Evolutionary conservation across 371 early-diverging fungal species (phyloP).

Genomic region (Mortierella sp.): DNA sequence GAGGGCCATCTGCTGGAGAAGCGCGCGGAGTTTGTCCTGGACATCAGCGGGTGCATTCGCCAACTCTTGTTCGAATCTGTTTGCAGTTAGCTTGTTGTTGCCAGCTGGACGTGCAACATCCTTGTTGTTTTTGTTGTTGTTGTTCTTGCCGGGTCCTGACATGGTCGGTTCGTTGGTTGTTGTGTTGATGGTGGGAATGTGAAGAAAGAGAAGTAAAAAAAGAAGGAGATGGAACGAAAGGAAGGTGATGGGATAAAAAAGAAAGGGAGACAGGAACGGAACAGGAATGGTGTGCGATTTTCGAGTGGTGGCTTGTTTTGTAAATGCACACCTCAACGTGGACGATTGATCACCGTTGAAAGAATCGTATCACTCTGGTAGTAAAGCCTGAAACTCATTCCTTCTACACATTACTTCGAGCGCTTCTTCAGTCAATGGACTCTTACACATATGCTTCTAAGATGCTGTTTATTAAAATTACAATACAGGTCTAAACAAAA

Average conservation of each 20-base stretch:
- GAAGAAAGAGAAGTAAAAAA: neutral
- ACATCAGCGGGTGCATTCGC: constrained; percentile 55
- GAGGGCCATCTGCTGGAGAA: constrained; percentile 47
- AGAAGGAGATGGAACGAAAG: constrained; percentile 2
- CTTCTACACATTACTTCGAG: no score
- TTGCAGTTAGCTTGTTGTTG: constrained; percentile 24
- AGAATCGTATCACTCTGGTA: no score
- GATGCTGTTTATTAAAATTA: neutral
- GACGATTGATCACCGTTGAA: neutral
- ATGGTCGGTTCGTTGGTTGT: constrained; percentile 12
- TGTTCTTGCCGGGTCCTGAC: constrained; percentile 45
- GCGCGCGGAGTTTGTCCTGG: constrained; percentile 46
- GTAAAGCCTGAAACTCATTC: no score
- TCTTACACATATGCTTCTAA: no score
- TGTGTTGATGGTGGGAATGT: neutral
- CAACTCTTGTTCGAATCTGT: constrained; percentile 44
- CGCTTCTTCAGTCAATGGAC: no score
- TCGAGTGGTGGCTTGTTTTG: neutral
- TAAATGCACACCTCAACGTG: neutral
- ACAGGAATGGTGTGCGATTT: neutral
- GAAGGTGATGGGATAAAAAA: no score
- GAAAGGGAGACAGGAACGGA: neutral
- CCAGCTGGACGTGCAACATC: constrained; percentile 6
- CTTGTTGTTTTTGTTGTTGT: constrained; percentile 28
- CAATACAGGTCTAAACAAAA: no score